Conservation (phyloP, 257 asterid genomes). For the Nicotiana obtusifolia region DNA sequence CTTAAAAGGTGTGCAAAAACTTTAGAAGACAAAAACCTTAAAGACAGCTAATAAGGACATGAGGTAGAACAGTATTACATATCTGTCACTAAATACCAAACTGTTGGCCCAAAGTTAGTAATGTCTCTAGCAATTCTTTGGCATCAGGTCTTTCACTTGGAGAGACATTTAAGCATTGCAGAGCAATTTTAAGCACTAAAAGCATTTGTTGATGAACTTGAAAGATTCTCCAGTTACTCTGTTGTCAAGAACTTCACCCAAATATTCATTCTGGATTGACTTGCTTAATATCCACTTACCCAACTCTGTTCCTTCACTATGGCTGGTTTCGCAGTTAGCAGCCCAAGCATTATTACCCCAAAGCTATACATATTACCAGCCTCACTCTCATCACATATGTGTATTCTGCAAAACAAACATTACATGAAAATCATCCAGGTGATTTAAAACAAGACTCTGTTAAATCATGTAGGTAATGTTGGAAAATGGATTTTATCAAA, state of each 20-base stretch:
- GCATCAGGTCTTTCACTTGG: slow-evolving; percentile 19
- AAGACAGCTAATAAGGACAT: background rate
- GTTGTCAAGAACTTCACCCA: slow-evolving; percentile 3
- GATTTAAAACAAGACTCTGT: background rate
- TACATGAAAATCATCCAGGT: background rate
- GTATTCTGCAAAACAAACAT: slow-evolving; percentile 5
- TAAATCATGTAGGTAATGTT: background rate
- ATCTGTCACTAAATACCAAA: background rate
- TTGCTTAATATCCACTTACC: background rate
- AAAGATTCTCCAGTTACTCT: background rate
- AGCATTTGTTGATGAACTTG: slow-evolving; percentile 13
- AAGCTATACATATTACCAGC: slow-evolving; percentile 16
- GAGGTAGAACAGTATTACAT: background rate
- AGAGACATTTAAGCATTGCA: background rate
- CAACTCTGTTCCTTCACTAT: slow-evolving; percentile 5
- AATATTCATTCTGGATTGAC: background rate
- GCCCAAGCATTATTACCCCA: slow-evolving; percentile 11
- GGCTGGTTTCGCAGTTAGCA: slow-evolving; percentile 7
- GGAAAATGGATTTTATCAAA: background rate
- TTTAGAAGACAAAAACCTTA: background rate
- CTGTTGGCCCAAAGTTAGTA: background rate
- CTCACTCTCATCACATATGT: slow-evolving; percentile 7
- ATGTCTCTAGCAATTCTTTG: background rate
- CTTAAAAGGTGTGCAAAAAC: background rate
- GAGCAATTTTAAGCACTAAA: background rate